Conservation (phyloP, 768 basidiomycete genomes). For the Tubosaeta brunneosetosa region DNA sequence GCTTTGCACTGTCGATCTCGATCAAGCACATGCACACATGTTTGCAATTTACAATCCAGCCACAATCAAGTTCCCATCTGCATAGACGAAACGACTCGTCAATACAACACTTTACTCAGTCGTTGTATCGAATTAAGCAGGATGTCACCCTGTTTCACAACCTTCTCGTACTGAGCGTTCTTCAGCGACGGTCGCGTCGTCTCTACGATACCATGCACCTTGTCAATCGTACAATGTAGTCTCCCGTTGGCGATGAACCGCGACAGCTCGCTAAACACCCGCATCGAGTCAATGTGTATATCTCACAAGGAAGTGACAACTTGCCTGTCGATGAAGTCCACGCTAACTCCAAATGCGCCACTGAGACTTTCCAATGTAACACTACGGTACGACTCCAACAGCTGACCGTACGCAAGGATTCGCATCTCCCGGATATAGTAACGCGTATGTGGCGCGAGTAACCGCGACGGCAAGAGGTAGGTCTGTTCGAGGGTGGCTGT, state of each 20-base stretch:
- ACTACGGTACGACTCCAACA: constrained; percentile 87
- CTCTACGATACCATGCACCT: constrained; percentile 90
- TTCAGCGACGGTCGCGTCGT: constrained; percentile 76
- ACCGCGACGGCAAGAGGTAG: constrained; percentile 80
- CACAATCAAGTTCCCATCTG: background rate
- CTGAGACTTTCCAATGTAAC: constrained; percentile 85
- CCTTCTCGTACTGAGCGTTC: constrained; percentile 85
- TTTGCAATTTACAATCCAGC: no score
- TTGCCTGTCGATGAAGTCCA: constrained; percentile 82
- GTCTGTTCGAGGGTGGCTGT: constrained; percentile 85
- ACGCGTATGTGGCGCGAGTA: constrained; percentile 80
- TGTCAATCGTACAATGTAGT: constrained; percentile 86
- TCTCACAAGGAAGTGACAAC: constrained; percentile 28
- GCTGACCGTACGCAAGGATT: constrained; percentile 85
- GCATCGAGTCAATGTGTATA: background rate
- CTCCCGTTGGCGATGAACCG: constrained; percentile 87
- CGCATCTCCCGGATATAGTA: constrained; percentile 96
- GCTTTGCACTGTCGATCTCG: no score
- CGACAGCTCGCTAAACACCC: constrained; percentile 72
- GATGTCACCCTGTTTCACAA: constrained; percentile 91
- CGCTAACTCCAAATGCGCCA: constrained; percentile 83
- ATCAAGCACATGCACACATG: no score
- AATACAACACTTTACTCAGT: constrained; percentile 83
- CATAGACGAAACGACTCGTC: constrained; percentile 2
- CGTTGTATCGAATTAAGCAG: constrained; percentile 83